Base-by-base conservation (phyloP, 768 basidiomycete species). In the Lepiota brunneoincarnata region DNA sequence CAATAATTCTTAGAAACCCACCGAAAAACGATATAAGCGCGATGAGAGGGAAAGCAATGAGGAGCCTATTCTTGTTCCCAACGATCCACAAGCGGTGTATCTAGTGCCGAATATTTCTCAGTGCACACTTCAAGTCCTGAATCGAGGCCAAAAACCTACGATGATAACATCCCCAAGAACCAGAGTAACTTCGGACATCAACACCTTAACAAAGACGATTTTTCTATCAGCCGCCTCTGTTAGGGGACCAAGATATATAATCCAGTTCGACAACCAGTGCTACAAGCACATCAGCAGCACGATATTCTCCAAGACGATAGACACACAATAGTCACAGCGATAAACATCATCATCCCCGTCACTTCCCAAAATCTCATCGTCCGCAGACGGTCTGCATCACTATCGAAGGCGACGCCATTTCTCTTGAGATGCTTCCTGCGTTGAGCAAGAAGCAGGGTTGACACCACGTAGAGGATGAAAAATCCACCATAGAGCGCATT, bases 361-460 rank as follows among this genome's bases (percentile, higher is more conserved):
- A 51, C 34, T 17, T 51, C 49, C 49, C 49, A 51, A 24, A 51
- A 51, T 15, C 40, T 15, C 49, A 51, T 51, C 6, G 49, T 51
- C n/a, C 12, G 49, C 15, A 51, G 15, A 20, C 40, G 40, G 18
- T 51, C 49, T 17, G 17, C 17, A 34, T 51, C 49, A 6, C 20
- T 15, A n/a, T 14, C 12, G 17, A 31, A 31, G 31, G 2, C 31
- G 31, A 10, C 7, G 28, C 49, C 49, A 49, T 6, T 10, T n/a
- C 49, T 11, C 46, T 21, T 34, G 20, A 51, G 2, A 34, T 20
- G 40, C 11, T n/a, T 24, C 14, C 26, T 39, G 10, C 40, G 49
- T 20, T 51, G 40, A 31, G 15, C 20, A 10, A 51, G 49, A 14
- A 51, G 40, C 0, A 51, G 24, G 15, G 49, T 20, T 10, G 49